phyloP scores from a whole-genome alignment of 2,329 filamentous ascomycete genomes.

The Penicillium olsonii region DNA sequence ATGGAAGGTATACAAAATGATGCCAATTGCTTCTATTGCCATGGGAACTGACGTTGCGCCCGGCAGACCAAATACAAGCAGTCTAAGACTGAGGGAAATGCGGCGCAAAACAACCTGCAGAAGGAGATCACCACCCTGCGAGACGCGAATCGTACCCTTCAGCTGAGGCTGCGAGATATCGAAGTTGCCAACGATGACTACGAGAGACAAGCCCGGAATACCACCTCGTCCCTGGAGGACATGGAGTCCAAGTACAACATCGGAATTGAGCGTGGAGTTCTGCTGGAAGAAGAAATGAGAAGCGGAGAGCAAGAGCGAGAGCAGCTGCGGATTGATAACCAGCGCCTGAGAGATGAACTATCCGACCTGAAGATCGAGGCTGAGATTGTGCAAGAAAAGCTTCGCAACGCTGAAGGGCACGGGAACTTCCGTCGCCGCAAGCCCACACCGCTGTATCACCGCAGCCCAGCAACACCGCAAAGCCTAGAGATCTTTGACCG shows the following conservation, averaged over 20 bases:
- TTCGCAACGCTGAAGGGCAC: constrained; percentile 68
- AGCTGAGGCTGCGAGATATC: constrained; percentile 85
- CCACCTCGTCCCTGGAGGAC: constrained; percentile 92
- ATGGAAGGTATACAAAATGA: constrained; percentile 78
- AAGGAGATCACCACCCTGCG: constrained; percentile 94
- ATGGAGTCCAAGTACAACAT: constrained; percentile 97
- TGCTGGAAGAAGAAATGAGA: constrained; percentile 95
- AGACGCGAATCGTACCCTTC: constrained; percentile 77
- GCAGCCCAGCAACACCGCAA: constrained; percentile 54
- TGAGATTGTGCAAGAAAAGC: constrained; percentile 91
- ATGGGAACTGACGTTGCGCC: constrained; percentile 9
- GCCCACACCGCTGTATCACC: constrained; percentile 51
- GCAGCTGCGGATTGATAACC: constrained; percentile 80
- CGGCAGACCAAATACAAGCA: constrained; percentile 90
- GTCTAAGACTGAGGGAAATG: constrained; percentile 82
- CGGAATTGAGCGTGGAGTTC: constrained; percentile 84
- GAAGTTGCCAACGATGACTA: constrained; percentile 99
- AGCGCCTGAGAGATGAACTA: constrained; percentile 85
- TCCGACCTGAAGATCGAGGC: constrained; percentile 92
- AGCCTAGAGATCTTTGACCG: constrained; percentile 70
- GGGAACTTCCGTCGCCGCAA: constrained; percentile 52
- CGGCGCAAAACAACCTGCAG: constrained; percentile 81
- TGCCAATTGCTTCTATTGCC: background rate
- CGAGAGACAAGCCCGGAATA: constrained; percentile 93
- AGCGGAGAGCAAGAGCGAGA: constrained; percentile 91